These are phyloP conservation scores for Pseudogymnoascus sp. DNA, from an alignment of 2,329 filamentous ascomycete species.

Conservation along the genomic window DNA sequence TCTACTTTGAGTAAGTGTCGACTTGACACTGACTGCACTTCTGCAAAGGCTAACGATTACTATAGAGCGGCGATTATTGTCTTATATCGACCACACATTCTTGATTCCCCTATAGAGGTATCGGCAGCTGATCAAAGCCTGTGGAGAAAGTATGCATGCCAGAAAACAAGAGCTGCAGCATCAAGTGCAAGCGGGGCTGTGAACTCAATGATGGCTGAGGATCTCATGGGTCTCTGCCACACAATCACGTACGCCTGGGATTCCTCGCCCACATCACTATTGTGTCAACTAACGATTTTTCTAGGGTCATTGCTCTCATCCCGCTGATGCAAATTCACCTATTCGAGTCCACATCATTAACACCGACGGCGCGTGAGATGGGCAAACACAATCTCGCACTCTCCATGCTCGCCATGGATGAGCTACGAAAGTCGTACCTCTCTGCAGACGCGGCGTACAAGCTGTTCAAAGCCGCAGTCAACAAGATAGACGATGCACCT, in stretches of 20 bases:
- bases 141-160: not conserved
- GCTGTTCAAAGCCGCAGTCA: not conserved
- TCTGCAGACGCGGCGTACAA: slow-evolving; percentile 9
- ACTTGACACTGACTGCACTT: not conserved
- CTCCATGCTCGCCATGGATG: slow-evolving; percentile 28
- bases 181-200: not conserved
- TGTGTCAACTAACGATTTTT: slow-evolving; percentile 2
- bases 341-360: slow-evolving; percentile 22
- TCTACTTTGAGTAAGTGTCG: slow-evolving; percentile 14
- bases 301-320: slow-evolving; percentile 22
- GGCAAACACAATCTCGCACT: slow-evolving; percentile 26
- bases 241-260: not conserved
- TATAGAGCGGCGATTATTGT: slow-evolving; percentile 13
- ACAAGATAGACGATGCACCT: not conserved
- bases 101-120: not conserved
- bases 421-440: slow-evolving; percentile 25
- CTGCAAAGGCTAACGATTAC: not conserved
- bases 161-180: not conserved
- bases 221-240: not conserved
- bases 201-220: not conserved
- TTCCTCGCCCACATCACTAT: not conserved
- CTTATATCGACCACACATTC: slow-evolving; percentile 15
- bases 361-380: slow-evolving; percentile 21
- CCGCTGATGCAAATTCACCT: slow-evolving; percentile 29
- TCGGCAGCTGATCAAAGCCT: not conserved